Conservation (phyloP, 148 eudicot genomes). For the Rhododendron ferrugineum region DNA sequence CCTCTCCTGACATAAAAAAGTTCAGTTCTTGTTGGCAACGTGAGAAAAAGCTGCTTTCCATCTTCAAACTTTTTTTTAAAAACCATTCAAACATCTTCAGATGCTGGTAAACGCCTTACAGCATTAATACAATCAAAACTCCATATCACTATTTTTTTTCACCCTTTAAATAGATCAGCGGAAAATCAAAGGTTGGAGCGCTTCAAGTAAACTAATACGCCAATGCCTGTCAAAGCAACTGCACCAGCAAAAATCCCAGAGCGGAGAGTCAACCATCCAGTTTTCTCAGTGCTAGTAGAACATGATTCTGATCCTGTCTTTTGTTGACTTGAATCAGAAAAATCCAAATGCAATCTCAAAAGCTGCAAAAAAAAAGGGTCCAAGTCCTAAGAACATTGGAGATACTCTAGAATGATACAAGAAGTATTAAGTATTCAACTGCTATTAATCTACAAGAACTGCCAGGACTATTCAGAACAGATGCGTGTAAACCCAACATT, state of each 20-base stretch:
- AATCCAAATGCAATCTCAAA: constrained; percentile 74
- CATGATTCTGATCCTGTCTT: constrained; percentile 14
- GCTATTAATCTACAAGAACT: not conserved
- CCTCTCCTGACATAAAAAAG: not conserved
- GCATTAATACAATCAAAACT: not conserved
- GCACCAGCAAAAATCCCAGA: constrained; percentile 69
- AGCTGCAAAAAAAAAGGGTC: constrained; percentile 37
- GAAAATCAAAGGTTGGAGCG: constrained; percentile 31
- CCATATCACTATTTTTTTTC: not conserved
- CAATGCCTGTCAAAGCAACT: constrained; percentile 49
- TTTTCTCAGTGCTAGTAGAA: constrained; percentile 20
- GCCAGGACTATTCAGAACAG: not conserved
- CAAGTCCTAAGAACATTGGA: not conserved
- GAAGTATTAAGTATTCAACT: not conserved
- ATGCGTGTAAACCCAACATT: not conserved
- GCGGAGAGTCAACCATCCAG: constrained; percentile 35
- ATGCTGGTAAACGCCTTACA: not conserved
- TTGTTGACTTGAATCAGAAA: constrained; percentile 35
- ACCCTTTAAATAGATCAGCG: not conserved
- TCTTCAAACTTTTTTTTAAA: not conserved
- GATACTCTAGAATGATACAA: not conserved
- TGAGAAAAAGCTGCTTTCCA: not conserved
- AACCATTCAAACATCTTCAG: not conserved
- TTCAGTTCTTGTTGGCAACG: not conserved
- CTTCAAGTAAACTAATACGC: constrained; percentile 54